Conservation (phyloP, 1,284 basidiomycete species). For the Cutaneotrichosporon mucoides region DNA sequence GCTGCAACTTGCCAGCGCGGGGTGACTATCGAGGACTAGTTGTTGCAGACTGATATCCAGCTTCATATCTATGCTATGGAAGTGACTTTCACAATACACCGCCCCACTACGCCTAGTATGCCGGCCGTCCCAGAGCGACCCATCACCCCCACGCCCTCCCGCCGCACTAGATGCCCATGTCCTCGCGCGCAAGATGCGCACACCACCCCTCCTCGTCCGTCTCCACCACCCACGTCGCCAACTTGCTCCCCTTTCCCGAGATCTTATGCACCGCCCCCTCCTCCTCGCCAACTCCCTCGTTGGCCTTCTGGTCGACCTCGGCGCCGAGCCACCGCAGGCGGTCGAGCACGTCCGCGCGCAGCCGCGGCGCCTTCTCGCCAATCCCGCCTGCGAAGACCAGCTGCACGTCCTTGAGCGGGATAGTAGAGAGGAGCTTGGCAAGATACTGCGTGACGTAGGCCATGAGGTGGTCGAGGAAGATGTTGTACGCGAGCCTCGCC, state of each 20-base stretch:
- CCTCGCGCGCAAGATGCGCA: constrained; percentile 35
- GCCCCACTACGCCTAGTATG: too few relatives aligned
- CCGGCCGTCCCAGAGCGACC: too few relatives aligned
- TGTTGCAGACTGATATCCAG: too few relatives aligned
- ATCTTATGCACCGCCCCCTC: constrained; percentile 44
- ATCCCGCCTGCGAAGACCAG: constrained; percentile 82
- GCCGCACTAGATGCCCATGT: too few relatives aligned
- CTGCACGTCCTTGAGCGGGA: constrained; percentile 54
- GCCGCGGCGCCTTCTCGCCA: constrained; percentile 64
- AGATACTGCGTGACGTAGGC: constrained; percentile 69
- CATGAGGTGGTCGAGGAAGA: constrained; percentile 70
- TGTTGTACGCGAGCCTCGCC: constrained; percentile 60
- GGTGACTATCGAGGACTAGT: too few relatives aligned
- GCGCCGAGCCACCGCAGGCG: constrained; percentile 62
- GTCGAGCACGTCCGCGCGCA: constrained; percentile 59
- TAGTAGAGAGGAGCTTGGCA: constrained; percentile 59
- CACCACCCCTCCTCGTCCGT: constrained; percentile 54
- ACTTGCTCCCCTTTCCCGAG: constrained; percentile 38
- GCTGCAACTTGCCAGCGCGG: too few relatives aligned
- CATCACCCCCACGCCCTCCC: constrained; percentile 9
- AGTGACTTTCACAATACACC: too few relatives aligned
- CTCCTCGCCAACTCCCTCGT: constrained; percentile 29
- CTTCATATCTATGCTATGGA: too few relatives aligned
- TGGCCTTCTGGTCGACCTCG: constrained; percentile 45
- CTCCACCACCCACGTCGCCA: constrained; percentile 51